These are phyloP conservation scores for Suillus lakei DNA, from an alignment of 768 basidiomycete genomes.

Conservation along the genomic window DNA sequence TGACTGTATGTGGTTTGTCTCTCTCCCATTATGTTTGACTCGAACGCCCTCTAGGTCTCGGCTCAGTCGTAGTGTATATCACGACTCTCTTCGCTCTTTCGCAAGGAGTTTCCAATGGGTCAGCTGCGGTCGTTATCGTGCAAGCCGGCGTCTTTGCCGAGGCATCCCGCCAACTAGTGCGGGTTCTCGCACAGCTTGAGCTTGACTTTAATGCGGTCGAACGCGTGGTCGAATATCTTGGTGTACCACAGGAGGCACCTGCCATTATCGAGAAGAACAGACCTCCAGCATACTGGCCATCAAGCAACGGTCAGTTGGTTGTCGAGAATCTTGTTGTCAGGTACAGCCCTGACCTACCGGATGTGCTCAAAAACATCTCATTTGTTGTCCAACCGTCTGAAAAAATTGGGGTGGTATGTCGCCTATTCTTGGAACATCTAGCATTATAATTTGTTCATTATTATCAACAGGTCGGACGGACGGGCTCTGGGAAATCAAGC, in stretches of 20 bases:
- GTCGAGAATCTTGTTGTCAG: constrained; percentile 63
- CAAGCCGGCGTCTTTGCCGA: constrained; percentile 73
- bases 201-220: constrained; percentile 79
- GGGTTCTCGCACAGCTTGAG: constrained; percentile 72
- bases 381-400: constrained; percentile 65
- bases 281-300: constrained; percentile 79
- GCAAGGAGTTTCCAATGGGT: constrained; percentile 59
- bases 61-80: constrained; percentile 70
- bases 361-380: constrained; percentile 60
- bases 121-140: constrained; percentile 72
- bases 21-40: not conserved
- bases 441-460: constrained; percentile 7
- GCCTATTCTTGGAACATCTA: not conserved
- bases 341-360: constrained; percentile 66
- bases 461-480: constrained; percentile 59
- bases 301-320: constrained; percentile 56
- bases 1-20: constrained; percentile 52
- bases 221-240: constrained; percentile 72
- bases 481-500: constrained; percentile 61
- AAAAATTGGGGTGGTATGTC: constrained; percentile 69
- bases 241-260: constrained; percentile 70
- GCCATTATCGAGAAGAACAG: constrained; percentile 56
- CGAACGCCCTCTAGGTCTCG: constrained; percentile 49
- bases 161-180: constrained; percentile 68
- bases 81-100: constrained; percentile 72